A percentile compares a stretch with the other conserved stretches of the same genome.
Conservation (phyloP, 352 stramenopile species). For the Achlya hypogyna region DNA sequence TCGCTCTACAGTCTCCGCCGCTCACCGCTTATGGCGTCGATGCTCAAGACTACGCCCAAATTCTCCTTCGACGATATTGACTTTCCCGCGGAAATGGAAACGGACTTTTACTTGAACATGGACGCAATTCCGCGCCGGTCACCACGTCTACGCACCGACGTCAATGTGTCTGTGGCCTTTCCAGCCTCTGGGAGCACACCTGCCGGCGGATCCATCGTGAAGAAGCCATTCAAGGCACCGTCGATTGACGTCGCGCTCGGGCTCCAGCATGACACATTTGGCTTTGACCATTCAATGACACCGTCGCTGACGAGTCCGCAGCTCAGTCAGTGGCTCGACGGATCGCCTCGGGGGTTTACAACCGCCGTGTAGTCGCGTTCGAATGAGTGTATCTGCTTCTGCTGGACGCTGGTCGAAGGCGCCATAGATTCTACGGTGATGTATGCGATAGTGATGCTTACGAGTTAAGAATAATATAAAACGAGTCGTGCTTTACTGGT, state of each 20-base stretch:
- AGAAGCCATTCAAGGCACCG: conserved; percentile 65
- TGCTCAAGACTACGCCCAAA: conserved; percentile 71
- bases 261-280: conserved; percentile 67
- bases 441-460: too few species aligned
- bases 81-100: conserved; percentile 63
- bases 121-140: conserved; percentile 35
- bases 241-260: conserved; percentile 63
- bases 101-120: conserved; percentile 41
- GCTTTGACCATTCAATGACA: conserved; percentile 79
- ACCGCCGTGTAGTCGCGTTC: conserved; percentile 47
- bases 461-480: too few species aligned
- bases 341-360: conserved; percentile 72
- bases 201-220: conserved; percentile 39
- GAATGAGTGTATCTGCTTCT: not conserved
- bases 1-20: conserved; percentile 47
- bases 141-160: conserved; percentile 66
- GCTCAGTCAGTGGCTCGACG: conserved; percentile 71
- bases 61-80: conserved; percentile 82
- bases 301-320: conserved; percentile 82
- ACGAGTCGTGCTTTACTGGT: too few species aligned
- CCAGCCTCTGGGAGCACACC: conserved; percentile 41
- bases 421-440: too few species aligned
- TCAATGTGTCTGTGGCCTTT: conserved; percentile 59
- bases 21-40: conserved; percentile 62
- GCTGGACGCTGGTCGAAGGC: not conserved